phyloP scores from a whole-genome alignment of 2,329 filamentous ascomycete species.

The Monilinia fructicola region DNA sequence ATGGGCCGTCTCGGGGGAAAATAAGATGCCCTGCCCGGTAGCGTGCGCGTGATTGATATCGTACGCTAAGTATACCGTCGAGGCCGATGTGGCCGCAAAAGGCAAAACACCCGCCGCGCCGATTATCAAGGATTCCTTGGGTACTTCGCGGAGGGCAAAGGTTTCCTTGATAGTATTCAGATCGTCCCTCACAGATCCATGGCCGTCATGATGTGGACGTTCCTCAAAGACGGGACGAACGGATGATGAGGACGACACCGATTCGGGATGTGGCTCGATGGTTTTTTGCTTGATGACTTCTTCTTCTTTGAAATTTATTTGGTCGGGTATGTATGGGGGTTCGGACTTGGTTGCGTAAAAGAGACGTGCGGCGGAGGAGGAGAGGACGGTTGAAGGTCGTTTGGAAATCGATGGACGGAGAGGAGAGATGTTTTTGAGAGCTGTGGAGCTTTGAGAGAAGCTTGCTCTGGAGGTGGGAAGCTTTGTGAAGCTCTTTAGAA shows the following conservation, averaged over 20 bases:
- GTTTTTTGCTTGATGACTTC: conserved; percentile 53
- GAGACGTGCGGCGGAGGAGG: conserved; percentile 43
- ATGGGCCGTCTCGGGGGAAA: conserved; percentile 68
- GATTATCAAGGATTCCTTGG: conserved; percentile 65
- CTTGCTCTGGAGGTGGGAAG: conserved; percentile 31
- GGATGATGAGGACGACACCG: conserved; percentile 59
- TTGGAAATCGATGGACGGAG: conserved; percentile 32
- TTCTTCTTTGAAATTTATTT: conserved; percentile 58
- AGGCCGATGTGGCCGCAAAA: conserved; percentile 79
- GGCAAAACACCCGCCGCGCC: conserved; percentile 79
- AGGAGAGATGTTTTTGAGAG: conserved; percentile 29
- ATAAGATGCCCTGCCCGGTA: conserved; percentile 60
- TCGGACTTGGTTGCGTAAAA: conserved; percentile 45
- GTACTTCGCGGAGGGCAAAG: conserved; percentile 63
- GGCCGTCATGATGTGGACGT: conserved; percentile 42
- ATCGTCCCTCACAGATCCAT: conserved; percentile 53
- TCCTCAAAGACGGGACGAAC: conserved; percentile 52
- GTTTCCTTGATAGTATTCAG: conserved; percentile 68
- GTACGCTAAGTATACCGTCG: conserved; percentile 80
- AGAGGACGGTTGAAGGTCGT: conserved; percentile 31
- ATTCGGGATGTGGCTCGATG: conserved; percentile 58
- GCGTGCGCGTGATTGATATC: conserved; percentile 70
- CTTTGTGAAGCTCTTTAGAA: conserved; percentile 37
- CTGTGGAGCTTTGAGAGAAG: conserved; percentile 35
- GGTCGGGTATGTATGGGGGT: conserved; percentile 37